Percentiles rank a stretch among this genome's conserved stretches.
These are phyloP conservation scores for Nicotiana knightiana DNA, from an alignment of 257 asterid genomes.

Conservation along the genomic window DNA sequence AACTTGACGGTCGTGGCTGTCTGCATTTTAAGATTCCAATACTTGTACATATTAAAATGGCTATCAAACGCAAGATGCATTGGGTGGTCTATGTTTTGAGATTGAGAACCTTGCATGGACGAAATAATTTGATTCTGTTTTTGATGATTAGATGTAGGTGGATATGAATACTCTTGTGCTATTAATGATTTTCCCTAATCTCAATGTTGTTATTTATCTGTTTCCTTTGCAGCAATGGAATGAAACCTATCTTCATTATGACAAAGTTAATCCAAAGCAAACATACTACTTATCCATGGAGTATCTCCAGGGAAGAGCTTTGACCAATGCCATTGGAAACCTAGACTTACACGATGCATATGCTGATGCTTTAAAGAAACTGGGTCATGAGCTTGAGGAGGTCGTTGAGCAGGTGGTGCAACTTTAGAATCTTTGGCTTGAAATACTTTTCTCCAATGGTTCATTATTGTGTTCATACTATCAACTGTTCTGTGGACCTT, in stretches of 20 bases:
- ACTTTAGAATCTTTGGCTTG: conserved; percentile 11
- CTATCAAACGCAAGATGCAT: background rate
- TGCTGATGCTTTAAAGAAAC: conserved; percentile 74
- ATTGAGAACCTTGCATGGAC: background rate
- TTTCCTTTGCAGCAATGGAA: conserved; percentile 82
- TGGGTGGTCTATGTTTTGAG: background rate
- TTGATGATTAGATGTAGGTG: background rate
- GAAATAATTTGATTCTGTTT: background rate
- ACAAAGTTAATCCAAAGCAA: conserved; percentile 90
- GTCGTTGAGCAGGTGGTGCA: conserved; percentile 77
- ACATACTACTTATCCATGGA: conserved; percentile 98
- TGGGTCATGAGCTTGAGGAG: conserved; percentile 88
- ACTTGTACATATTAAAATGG: background rate
- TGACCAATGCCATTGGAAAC: conserved; percentile 97
- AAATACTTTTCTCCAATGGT: background rate
- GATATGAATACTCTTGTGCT: background rate
- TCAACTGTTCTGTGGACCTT: background rate
- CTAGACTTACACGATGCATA: conserved; percentile 74
- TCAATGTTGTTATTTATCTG: conserved; percentile 2
- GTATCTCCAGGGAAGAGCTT: conserved; percentile 96
- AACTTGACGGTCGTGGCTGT: background rate
- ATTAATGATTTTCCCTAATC: background rate
- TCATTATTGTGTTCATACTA: background rate
- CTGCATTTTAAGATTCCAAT: background rate
- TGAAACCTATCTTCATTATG: conserved; percentile 79